These are phyloP conservation scores for Pseudevernia furfuracea DNA, from an alignment of 495 filamentous ascomycete genomes.

Conservation along the genomic window DNA sequence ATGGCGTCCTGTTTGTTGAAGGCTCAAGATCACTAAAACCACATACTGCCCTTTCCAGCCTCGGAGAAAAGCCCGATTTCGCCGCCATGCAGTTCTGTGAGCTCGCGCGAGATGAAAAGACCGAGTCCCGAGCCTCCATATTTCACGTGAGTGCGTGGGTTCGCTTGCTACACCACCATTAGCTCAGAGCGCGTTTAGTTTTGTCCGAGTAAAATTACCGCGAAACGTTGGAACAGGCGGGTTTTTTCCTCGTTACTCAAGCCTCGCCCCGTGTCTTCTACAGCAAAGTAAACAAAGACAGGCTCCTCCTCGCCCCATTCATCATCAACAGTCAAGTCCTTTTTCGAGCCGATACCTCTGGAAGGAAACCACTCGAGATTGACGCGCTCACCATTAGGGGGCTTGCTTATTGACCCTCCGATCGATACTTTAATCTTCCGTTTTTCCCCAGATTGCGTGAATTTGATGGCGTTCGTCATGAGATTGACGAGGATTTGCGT, in stretches of 20 bases:
- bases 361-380: slow-evolving; percentile 47
- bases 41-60: slow-evolving; percentile 54
- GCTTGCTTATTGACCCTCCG: neutral
- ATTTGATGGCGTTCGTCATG: slow-evolving; percentile 70
- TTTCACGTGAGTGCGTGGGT: slow-evolving; percentile 65
- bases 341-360: slow-evolving; percentile 36
- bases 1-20: neutral
- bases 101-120: slow-evolving; percentile 66
- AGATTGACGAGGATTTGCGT: slow-evolving; percentile 68
- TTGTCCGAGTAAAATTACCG: neutral
- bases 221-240: slow-evolving; percentile 1
- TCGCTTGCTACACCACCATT: slow-evolving; percentile 67
- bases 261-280: neutral
- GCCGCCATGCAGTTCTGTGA: slow-evolving; percentile 74
- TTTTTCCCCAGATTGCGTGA: slow-evolving; percentile 43
- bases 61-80: slow-evolving; percentile 70
- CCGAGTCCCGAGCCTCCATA: slow-evolving; percentile 81
- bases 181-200: slow-evolving; percentile 44
- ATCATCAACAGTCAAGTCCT: slow-evolving; percentile 35
- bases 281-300: neutral
- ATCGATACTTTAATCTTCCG: neutral
- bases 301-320: slow-evolving; percentile 72
- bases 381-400: slow-evolving; percentile 34
- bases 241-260: neutral
- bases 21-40: neutral